Conservation (phyloP, 805 yeast genomes). For the Yarrowia sp. region DNA sequence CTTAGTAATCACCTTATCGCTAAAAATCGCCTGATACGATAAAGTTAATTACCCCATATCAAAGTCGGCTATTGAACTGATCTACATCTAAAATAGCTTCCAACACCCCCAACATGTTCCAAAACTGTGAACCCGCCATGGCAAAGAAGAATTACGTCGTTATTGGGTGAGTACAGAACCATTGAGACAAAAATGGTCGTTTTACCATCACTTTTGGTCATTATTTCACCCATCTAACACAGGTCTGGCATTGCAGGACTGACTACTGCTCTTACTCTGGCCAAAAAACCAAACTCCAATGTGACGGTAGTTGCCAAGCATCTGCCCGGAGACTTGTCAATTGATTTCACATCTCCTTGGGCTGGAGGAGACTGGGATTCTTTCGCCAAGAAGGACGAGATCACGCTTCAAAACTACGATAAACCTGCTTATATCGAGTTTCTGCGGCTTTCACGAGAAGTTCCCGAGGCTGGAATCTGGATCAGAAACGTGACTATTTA, state of each 20-base stretch:
- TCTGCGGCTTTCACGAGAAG: conserved; percentile 21
- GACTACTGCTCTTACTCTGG: conserved; percentile 62
- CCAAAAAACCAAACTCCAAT: conserved; percentile 52
- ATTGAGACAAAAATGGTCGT: no score
- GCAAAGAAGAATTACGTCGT: conserved; percentile 31
- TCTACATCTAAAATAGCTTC: neutral
- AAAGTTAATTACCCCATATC: conserved; percentile 19
- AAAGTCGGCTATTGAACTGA: conserved; percentile 11
- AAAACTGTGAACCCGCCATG: conserved; percentile 31
- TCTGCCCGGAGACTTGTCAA: conserved; percentile 80
- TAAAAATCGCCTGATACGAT: conserved; percentile 34
- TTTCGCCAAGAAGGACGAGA: conserved; percentile 64
- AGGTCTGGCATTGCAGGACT: conserved; percentile 68
- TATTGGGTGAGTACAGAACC: conserved; percentile 21
- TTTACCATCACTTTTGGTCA: no score
- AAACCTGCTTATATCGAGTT: conserved; percentile 37
- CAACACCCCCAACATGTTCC: conserved; percentile 8
- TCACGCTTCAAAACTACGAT: conserved; percentile 40
- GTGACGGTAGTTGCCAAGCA: conserved; percentile 71
- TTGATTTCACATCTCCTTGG: conserved; percentile 79
- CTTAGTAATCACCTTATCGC: conserved; percentile 6
- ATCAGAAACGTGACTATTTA: conserved; percentile 16
- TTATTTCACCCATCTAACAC: conserved; percentile 1
- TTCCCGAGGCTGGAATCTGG: conserved; percentile 38
- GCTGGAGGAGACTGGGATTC: conserved; percentile 73